These are phyloP conservation scores for Kokia cookei DNA, from an alignment of 441 rosid genomes.

Conservation along the genomic window DNA sequence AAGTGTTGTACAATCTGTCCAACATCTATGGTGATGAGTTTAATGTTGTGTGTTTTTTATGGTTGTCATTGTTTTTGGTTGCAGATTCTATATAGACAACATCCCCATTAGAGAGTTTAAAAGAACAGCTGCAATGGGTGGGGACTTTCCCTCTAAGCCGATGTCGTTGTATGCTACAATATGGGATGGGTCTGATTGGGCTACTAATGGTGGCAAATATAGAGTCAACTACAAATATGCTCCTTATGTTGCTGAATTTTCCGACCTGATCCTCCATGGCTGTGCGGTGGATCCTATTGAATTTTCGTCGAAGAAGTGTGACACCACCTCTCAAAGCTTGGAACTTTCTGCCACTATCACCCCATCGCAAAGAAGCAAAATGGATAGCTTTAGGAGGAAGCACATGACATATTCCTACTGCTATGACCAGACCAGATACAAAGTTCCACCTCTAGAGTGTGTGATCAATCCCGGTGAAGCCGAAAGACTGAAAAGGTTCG, in stretches of 20 bases:
- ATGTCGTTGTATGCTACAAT: slow-evolving; percentile 40
- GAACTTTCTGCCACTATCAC: slow-evolving; percentile 14
- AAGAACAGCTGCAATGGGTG: slow-evolving; percentile 19
- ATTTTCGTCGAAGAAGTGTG: slow-evolving; percentile 23
- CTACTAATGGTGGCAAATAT: slow-evolving; percentile 32
- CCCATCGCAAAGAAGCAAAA: slow-evolving; percentile 13
- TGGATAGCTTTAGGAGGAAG: slow-evolving; percentile 41
- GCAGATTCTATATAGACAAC: slow-evolving; percentile 28
- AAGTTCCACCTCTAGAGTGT: slow-evolving; percentile 42
- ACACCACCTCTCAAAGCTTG: slow-evolving; percentile 7
- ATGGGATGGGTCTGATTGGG: slow-evolving; percentile 48
- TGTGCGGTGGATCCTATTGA: slow-evolving; percentile 26
- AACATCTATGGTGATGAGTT: no score
- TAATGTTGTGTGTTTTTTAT: background rate
- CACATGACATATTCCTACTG: slow-evolving; percentile 54
- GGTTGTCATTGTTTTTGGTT: background rate
- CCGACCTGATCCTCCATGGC: slow-evolving; percentile 28
- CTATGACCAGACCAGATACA: slow-evolving; percentile 40
- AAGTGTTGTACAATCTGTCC: no score
- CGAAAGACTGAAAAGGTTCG: slow-evolving; percentile 47
- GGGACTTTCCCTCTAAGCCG: slow-evolving; percentile 38
- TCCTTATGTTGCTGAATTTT: slow-evolving; percentile 20
- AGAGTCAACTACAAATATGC: slow-evolving; percentile 30
- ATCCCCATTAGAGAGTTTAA: slow-evolving; percentile 24
- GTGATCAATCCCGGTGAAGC: slow-evolving; percentile 40